Evolutionary conservation across 2,329 filamentous ascomycete species (phyloP).

Genomic region (Nigrospora osmanthi): DNA sequence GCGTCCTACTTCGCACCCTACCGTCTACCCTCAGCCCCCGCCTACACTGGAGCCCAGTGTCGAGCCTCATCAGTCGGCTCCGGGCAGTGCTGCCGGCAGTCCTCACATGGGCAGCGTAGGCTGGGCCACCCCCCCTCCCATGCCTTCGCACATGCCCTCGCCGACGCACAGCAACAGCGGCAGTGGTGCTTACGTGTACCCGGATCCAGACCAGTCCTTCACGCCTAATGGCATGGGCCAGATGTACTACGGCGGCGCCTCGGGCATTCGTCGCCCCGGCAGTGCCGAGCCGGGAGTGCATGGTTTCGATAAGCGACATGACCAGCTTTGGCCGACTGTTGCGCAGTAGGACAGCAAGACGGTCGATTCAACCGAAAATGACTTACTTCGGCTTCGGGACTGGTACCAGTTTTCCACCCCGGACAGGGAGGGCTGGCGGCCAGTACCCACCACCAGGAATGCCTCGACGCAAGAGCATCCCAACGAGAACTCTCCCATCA

Average conservation of each 20-base stretch:
- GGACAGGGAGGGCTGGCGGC: no score
- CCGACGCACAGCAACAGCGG: slow-evolving; percentile 56
- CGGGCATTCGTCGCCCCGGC: slow-evolving; percentile 60
- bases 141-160: slow-evolving; percentile 63
- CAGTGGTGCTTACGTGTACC: slow-evolving; percentile 64
- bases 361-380: no score
- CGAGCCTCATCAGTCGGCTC: slow-evolving; percentile 62
- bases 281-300: slow-evolving; percentile 60
- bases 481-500: background rate
- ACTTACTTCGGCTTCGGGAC: no score
- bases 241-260: slow-evolving; percentile 62
- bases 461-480: background rate
- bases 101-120: slow-evolving; percentile 76
- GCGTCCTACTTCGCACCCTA: slow-evolving; percentile 79
- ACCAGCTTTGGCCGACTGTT: slow-evolving; percentile 37
- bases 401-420: no score
- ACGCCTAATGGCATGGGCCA: slow-evolving; percentile 50
- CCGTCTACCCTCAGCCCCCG: slow-evolving; percentile 73
- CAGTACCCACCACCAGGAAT: no score
- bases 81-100: slow-evolving; percentile 68
- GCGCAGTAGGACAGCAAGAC: slow-evolving; percentile 21
- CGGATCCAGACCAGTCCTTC: slow-evolving; percentile 68
- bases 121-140: slow-evolving; percentile 55
- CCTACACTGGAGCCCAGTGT: slow-evolving; percentile 79
- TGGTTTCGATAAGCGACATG: slow-evolving; percentile 50